Evolutionary conservation across 2,329 filamentous ascomycete genomes (phyloP), one percentile per base, ranked within the genome.

Genomic region (Pestalotiopsis sp.): DNA sequence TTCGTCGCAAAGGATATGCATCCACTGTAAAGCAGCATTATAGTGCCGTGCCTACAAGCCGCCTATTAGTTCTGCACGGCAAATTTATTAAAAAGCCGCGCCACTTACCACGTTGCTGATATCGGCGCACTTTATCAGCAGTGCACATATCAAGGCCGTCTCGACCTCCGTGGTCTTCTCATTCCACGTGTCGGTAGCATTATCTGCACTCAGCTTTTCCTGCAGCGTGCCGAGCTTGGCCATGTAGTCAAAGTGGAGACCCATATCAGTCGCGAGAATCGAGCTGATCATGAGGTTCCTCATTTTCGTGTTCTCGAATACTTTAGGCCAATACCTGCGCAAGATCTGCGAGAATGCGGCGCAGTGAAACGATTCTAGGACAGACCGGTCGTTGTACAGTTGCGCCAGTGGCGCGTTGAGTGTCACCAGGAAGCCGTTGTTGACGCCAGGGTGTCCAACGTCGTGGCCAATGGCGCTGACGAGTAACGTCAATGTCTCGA

Each of bases 181-280:
- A 70, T 91, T 92, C 94, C 94, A 98, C 9, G 88, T 88, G 68
- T 93, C 90, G 4, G 89, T 87, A 64, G 85, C 86, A 68, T 90
- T 85, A 73, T 90, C 91, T 52, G 89, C 89, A 56, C 90, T 86
- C 12, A 97, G 85, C 78, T 92, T 95, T 70, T 92, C 89, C 79
- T 97, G 94, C 65, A 97, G 81, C 71, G 91, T 90, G n/a, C 89
- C 90, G 56, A 98, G 84, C 78, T 92, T 93, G 76, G 91, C 91
- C 94, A 98, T 98, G 80, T 98, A 99, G 75, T 97, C 94, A 75
- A 97, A 97, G 80, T 99, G 96, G 6, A 97, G 83, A 7, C 94
- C 94, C 96, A 99, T 99, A 77, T 99, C 96, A 0, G 96, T 99
- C 2, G 96, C 94, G 27, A 99, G 84, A 69, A 99, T 98, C n/a